Percentiles rank a stretch among this genome's conserved stretches.
Conservation (phyloP, 345 rosid genomes). For the Dovyalis caffra region DNA sequence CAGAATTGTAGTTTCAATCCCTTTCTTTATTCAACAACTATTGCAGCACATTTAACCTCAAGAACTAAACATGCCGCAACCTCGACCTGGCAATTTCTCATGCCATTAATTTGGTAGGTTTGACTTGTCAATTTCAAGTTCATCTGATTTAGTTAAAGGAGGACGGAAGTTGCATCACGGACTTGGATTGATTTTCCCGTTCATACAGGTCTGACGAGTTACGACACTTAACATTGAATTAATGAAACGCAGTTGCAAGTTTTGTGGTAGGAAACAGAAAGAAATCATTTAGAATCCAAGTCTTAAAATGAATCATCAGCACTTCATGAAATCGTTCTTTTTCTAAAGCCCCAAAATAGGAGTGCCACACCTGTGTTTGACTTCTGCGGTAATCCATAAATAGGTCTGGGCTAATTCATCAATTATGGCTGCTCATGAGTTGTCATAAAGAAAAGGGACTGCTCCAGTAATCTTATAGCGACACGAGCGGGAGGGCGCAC, state of each 20-base stretch:
- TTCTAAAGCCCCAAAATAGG: background rate
- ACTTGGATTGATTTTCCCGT: background rate
- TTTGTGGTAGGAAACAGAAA: background rate
- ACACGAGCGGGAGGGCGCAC: background rate
- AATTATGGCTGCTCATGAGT: background rate
- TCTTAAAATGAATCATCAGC: no score
- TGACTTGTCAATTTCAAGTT: background rate
- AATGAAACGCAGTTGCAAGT: background rate
- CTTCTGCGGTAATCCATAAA: background rate
- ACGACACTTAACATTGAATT: no score
- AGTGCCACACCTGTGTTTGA: background rate
- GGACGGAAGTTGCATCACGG: background rate
- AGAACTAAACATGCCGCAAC: background rate
- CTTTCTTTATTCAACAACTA: background rate
- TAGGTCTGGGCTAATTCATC: background rate
- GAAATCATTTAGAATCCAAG: background rate
- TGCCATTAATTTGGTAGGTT: background rate
- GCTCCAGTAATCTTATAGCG: background rate
- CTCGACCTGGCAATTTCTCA: background rate
- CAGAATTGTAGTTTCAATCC: background rate
- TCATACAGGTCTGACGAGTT: background rate
- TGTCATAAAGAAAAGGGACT: background rate
- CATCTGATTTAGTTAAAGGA: background rate
- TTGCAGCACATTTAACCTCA: background rate
- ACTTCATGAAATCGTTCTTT: no score